A percentile compares a stretch with the other conserved stretches of the same genome.
Evolutionary conservation across 1,284 basidiomycete genomes (phyloP).

Genomic region (Puccinia triticina): DNA sequence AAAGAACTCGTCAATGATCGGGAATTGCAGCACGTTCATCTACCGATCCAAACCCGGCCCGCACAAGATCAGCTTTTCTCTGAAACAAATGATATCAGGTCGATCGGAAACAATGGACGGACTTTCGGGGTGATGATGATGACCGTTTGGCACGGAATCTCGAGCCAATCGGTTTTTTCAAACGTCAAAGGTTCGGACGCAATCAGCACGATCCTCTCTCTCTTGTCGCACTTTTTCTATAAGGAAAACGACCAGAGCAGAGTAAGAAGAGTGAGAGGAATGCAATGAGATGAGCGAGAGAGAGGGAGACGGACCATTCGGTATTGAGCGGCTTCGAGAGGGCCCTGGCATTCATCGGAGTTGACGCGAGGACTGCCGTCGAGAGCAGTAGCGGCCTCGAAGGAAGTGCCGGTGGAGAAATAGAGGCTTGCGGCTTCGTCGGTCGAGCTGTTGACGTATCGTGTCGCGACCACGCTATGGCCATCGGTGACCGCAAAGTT

Average conservation of each 20-base stretch:
- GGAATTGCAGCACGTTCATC: slow-evolving; percentile 87
- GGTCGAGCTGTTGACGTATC: slow-evolving; percentile 87
- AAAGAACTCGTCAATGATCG: slow-evolving; percentile 85
- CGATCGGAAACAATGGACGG: background rate
- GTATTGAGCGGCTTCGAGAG: slow-evolving; percentile 63
- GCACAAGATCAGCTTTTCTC: no score
- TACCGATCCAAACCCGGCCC: slow-evolving; percentile 50
- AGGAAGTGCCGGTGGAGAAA: slow-evolving; percentile 59
- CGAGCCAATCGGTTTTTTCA: slow-evolving; percentile 68
- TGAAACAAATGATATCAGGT: no score
- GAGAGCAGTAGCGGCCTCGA: background rate
- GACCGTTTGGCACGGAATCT: slow-evolving; percentile 64
- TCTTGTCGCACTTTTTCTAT: slow-evolving; percentile 83
- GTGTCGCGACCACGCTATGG: slow-evolving; percentile 84
- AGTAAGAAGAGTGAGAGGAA: no score
- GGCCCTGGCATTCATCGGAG: slow-evolving; percentile 78
- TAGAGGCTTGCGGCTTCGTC: slow-evolving; percentile 87
- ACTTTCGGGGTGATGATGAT: slow-evolving; percentile 60
- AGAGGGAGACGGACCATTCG: slow-evolving; percentile 67
- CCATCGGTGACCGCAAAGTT: slow-evolving; percentile 98
- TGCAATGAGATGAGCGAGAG: background rate
- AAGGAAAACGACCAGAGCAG: background rate
- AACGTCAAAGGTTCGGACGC: slow-evolving; percentile 91
- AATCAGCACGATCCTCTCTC: slow-evolving; percentile 67
- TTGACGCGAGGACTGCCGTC: background rate